These are phyloP conservation scores for Diophrys appendiculata DNA, from an alignment of 73 alveolate genomes.

Conservation along the genomic window DNA sequence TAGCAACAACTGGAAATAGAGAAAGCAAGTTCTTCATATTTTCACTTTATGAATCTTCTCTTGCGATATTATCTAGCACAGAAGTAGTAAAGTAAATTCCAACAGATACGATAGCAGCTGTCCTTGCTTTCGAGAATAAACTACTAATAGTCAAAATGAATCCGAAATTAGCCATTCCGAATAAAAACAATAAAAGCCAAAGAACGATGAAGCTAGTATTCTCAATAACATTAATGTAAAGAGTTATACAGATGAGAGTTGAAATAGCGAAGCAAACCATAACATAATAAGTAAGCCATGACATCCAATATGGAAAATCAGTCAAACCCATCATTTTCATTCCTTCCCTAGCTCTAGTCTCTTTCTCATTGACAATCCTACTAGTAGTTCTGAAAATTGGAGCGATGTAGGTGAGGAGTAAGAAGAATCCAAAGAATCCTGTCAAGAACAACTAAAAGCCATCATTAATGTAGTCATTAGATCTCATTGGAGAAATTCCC, in stretches of 20 bases:
- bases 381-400: conserved; percentile 68
- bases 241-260: conserved; percentile 11
- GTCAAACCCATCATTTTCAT: conserved; percentile 98
- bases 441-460: conserved; percentile 16
- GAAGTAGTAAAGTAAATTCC: conserved; percentile 55
- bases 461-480: conserved; percentile 6
- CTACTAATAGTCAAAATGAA: conserved; percentile 56
- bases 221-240: conserved; percentile 19
- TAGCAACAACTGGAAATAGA: conserved; percentile 51
- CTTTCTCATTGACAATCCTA: conserved; percentile 86
- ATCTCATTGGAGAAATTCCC: conserved; percentile 13
- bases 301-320: conserved; percentile 86
- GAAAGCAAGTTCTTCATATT: conserved; percentile 30
- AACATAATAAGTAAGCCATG: conserved; percentile 86
- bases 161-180: conserved; percentile 61
- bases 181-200: conserved; percentile 51
- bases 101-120: conserved; percentile 30
- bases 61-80: conserved; percentile 28
- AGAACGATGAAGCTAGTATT: conserved; percentile 34
- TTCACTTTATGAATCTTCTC: conserved; percentile 13
- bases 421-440: conserved; percentile 69
- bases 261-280: conserved; percentile 64
- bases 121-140: conserved; percentile 73
- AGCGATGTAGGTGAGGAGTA: conserved; percentile 71
- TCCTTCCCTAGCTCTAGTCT: conserved; percentile 93